phyloP scores from a whole-genome alignment of 441 rosid genomes.

The Adansonia gregorii region DNA sequence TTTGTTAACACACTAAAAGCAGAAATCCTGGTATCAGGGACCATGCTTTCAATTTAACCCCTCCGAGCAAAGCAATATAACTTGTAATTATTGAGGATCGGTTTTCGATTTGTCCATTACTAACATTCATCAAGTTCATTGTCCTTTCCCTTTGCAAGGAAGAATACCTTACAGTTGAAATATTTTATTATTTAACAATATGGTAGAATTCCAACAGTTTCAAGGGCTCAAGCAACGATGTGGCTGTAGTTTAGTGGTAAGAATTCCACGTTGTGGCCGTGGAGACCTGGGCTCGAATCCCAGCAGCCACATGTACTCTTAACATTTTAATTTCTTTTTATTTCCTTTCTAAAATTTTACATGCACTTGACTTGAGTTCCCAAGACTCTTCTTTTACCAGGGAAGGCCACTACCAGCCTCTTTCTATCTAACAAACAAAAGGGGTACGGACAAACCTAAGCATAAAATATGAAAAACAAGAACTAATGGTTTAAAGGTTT shows the following conservation, averaged over 20 bases:
- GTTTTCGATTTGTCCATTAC: no score
- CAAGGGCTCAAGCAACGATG: neutral
- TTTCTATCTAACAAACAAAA: no score
- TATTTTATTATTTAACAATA: no score
- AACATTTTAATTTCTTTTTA: no score
- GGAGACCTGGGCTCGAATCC: constrained; percentile 36
- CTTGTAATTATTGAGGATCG: no score
- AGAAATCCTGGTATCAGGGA: constrained; percentile 23
- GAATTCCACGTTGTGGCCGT: constrained; percentile 70
- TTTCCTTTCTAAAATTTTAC: no score
- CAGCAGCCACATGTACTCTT: neutral
- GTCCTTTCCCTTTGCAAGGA: neutral
- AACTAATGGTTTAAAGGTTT: neutral
- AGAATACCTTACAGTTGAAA: neutral
- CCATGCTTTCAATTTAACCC: constrained; percentile 18
- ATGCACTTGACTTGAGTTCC: no score
- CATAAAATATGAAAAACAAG: neutral
- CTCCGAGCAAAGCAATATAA: constrained; percentile 1
- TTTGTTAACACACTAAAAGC: constrained; percentile 2
- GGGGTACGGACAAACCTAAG: no score
- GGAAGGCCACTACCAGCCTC: no score
- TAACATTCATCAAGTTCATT: neutral
- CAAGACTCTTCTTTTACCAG: no score
- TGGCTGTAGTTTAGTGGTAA: constrained; percentile 76
- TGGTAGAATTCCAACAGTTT: no score